Conservation (phyloP, 306 rosid species). For the Vachellia collinsii region DNA sequence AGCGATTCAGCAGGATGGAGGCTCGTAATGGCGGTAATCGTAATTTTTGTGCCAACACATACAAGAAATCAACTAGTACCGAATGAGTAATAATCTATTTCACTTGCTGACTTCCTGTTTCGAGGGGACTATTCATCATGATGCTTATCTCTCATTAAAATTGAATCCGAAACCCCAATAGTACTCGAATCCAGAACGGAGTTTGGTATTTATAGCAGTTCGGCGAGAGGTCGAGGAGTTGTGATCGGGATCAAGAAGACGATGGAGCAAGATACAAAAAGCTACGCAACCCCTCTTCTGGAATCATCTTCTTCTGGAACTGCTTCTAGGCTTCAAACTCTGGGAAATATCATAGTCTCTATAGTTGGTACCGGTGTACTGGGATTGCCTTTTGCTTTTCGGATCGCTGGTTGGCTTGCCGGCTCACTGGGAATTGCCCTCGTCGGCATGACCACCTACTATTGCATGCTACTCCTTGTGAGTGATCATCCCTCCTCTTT, state of each 20-base stretch:
- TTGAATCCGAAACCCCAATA: conserved; percentile 4
- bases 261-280: conserved; percentile 47
- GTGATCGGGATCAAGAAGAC: neutral
- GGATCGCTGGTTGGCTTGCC: conserved; percentile 83
- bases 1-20: neutral
- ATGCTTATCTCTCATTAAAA: neutral
- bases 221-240: neutral
- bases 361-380: conserved; percentile 84
- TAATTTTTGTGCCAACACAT: neutral
- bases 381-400: conserved; percentile 84
- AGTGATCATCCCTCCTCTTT: conserved; percentile 36
- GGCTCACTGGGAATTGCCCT: conserved; percentile 67
- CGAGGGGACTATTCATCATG: neutral
- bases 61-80: neutral
- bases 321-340: conserved; percentile 66
- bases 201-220: neutral
- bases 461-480: conserved; percentile 92
- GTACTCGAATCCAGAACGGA: neutral
- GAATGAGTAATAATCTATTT: neutral
- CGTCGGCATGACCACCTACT: conserved; percentile 66
- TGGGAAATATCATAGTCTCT: conserved; percentile 80
- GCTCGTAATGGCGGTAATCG: neutral
- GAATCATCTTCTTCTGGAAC: conserved; percentile 38
- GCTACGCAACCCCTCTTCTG: conserved; percentile 50
- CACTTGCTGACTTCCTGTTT: neutral